Evolutionary conservation across 2,329 filamentous ascomycete species (phyloP).

Genomic region (Aspergillus puulaauensis): DNA sequence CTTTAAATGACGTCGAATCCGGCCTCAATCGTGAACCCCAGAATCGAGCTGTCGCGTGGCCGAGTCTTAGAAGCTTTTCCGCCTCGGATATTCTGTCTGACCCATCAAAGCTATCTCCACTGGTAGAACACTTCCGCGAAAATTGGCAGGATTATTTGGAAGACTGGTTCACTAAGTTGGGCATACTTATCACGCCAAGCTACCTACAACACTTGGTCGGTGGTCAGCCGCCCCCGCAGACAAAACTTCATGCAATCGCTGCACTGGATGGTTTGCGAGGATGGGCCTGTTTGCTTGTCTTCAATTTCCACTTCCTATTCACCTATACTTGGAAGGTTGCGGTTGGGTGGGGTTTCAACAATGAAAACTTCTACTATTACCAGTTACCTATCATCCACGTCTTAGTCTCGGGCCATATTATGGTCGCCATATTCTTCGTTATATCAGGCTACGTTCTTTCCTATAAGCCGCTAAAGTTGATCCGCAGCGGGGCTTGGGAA

Average conservation of each 20-base stretch:
- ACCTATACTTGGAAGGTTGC: conserved; percentile 45
- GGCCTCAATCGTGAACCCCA: conserved; percentile 12
- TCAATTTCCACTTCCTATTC: conserved; percentile 48
- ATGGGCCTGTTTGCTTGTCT: conserved; percentile 46
- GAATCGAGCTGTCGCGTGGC: conserved; percentile 21
- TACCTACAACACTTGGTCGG: conserved; percentile 36
- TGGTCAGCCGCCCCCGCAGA: conserved; percentile 25
- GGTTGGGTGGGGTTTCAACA: conserved; percentile 41
- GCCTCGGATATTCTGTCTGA: conserved; percentile 19
- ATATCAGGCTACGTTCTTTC: conserved; percentile 51
- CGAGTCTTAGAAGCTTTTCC: conserved; percentile 1
- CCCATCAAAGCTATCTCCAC: conserved; percentile 14
- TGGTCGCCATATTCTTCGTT: conserved; percentile 51
- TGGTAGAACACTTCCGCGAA: conserved; percentile 19
- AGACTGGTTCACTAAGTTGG: conserved; percentile 23
- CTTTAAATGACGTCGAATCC: conserved; percentile 31
- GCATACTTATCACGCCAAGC: conserved; percentile 35
- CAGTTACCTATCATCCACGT: conserved; percentile 45
- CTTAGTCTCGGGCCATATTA: conserved; percentile 46
- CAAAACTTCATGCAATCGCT: conserved; percentile 38
- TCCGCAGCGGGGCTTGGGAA: conserved; percentile 38
- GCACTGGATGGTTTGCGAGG: conserved; percentile 45
- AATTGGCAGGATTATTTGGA: conserved; percentile 28
- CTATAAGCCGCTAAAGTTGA: conserved; percentile 41
- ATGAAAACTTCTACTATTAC: conserved; percentile 40